Percentiles rank a stretch among this genome's conserved stretches.
These are phyloP conservation scores for Chiua sp. DNA, from an alignment of 1,284 basidiomycete species.

Conservation along the genomic window DNA sequence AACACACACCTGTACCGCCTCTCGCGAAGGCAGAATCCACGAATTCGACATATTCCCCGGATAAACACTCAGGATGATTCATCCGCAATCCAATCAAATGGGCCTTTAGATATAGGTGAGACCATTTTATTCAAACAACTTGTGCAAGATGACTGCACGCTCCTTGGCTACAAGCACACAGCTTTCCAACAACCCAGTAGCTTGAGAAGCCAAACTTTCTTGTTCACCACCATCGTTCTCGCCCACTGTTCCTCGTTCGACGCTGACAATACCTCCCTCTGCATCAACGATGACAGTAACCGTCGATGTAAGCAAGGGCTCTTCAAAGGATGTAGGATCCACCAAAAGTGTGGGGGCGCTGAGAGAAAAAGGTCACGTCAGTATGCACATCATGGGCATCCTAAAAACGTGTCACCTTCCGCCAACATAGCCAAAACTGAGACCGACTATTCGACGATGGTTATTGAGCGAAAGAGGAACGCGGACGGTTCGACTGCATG, in stretches of 20 bases:
- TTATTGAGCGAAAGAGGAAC: slow-evolving; percentile 21
- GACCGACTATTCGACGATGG: slow-evolving; percentile 18
- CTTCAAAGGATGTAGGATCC: slow-evolving; percentile 92
- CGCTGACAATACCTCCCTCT: slow-evolving; percentile 27
- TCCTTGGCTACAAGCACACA: slow-evolving; percentile 28
- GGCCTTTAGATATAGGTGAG: not conserved
- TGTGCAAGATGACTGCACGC: slow-evolving; percentile 28
- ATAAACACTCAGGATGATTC: too few species aligned
- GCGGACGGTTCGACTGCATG: slow-evolving; percentile 59
- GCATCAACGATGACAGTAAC: slow-evolving; percentile 70
- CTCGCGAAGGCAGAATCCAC: too few species aligned
- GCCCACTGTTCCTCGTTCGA: slow-evolving; percentile 33
- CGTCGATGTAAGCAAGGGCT: slow-evolving; percentile 78
- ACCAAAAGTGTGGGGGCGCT: slow-evolving; percentile 64
- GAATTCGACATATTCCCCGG: too few species aligned
- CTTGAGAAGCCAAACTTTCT: slow-evolving; percentile 1
- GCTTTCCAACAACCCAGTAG: slow-evolving; percentile 17
- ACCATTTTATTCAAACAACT: slow-evolving; percentile 26
- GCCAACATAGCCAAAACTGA: slow-evolving; percentile 60
- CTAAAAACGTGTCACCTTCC: slow-evolving; percentile 20
- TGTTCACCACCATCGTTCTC: slow-evolving; percentile 24
- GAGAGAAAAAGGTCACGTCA: slow-evolving; percentile 6
- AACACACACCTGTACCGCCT: too few species aligned
- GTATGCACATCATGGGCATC: not conserved
- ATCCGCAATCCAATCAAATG: too few species aligned